Conservation (phyloP, 192 early-diverging fungal genomes). For the Chytriomyces sp. region DNA sequence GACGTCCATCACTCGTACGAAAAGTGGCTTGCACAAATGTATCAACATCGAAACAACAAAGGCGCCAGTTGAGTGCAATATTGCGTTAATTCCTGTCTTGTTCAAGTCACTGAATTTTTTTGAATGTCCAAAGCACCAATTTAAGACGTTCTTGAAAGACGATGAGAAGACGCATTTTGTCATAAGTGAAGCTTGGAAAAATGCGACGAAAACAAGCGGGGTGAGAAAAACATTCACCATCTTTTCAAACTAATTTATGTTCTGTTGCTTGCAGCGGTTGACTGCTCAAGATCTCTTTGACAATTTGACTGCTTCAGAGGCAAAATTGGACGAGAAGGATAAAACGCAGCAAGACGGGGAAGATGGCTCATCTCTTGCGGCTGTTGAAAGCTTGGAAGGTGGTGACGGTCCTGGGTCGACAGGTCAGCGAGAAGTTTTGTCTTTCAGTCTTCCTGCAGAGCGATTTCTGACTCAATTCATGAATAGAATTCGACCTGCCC, state of each 20-base stretch:
- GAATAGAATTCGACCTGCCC: conserved; percentile 54
- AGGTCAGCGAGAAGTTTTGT: background rate
- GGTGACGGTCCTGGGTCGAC: background rate
- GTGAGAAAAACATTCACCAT: background rate
- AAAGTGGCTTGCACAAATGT: conserved; percentile 42
- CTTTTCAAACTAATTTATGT: background rate
- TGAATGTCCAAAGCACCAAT: conserved; percentile 36
- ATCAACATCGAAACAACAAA: conserved; percentile 37
- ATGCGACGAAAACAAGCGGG: conserved; percentile 27
- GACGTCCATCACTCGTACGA: conserved; percentile 37
- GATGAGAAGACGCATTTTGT: conserved; percentile 30
- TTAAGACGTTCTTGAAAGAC: conserved; percentile 51
- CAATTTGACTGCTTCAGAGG: conserved; percentile 6
- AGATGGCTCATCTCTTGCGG: conserved; percentile 9
- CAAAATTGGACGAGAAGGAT: conserved; percentile 36
- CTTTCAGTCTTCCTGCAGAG: background rate
- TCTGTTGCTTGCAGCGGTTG: conserved; percentile 11
- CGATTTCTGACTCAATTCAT: conserved; percentile 2
- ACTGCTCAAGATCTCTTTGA: conserved; percentile 48
- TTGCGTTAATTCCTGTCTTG: conserved; percentile 2
- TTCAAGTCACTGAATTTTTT: background rate
- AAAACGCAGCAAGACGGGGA: background rate
- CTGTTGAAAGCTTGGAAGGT: background rate
- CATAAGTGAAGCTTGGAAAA: conserved; percentile 41
- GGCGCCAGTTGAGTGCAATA: conserved; percentile 7